Percentiles rank a stretch among this genome's conserved stretches.
Evolutionary conservation across 2,329 filamentous ascomycete genomes (phyloP).

Genomic region (Fonsecaea erecta): DNA sequence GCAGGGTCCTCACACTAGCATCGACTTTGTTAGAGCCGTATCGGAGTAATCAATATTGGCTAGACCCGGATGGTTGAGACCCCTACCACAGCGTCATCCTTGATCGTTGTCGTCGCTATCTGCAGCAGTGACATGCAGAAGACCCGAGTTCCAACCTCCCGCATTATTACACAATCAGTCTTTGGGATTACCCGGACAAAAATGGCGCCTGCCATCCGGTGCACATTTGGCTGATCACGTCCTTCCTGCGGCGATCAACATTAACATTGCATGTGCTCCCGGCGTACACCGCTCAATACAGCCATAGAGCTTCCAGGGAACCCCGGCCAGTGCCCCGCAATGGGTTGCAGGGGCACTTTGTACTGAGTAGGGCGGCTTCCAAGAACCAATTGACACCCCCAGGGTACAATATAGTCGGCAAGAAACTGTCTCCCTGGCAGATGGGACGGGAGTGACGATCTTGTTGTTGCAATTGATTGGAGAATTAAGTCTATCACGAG

Average conservation of each 20-base stretch:
- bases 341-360: background rate
- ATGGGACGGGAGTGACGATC: background rate
- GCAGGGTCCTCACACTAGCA: background rate
- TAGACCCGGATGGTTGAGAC: background rate
- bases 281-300: background rate
- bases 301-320: background rate
- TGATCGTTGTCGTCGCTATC: background rate
- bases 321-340: background rate
- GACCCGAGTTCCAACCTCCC: background rate
- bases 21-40: background rate
- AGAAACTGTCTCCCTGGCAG: background rate
- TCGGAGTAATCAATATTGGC: slow-evolving; percentile 3
- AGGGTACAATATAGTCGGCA: background rate
- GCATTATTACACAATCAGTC: background rate
- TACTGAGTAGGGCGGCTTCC: background rate
- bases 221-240: background rate
- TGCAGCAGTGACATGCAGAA: background rate
- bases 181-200: background rate
- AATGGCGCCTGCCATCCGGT: background rate
- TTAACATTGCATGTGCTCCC: background rate
- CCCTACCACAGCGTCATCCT: background rate
- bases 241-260: background rate
- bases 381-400: background rate
- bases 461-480: background rate
- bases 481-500: background rate